Evolutionary conservation across 2,329 filamentous ascomycete genomes (phyloP).

Genomic region (Albophoma yamanashiensis): DNA sequence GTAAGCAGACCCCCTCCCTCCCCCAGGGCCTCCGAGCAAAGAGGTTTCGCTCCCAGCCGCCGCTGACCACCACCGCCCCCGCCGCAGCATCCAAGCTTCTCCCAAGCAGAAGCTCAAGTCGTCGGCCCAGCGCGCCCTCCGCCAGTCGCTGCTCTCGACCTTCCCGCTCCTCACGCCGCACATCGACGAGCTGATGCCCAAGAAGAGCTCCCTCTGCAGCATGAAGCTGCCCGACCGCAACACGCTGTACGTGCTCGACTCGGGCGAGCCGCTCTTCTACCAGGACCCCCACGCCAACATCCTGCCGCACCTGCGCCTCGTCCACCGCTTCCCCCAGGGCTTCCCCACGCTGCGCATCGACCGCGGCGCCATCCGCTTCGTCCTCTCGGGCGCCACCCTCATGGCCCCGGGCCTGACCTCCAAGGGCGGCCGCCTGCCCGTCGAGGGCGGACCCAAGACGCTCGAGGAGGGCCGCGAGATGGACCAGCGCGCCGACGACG

Average conservation of each 20-base stretch:
- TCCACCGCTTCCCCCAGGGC: slow-evolving; percentile 79
- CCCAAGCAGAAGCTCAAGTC: slow-evolving; percentile 97
- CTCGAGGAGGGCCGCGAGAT: slow-evolving; percentile 31
- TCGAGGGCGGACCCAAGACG: slow-evolving; percentile 25
- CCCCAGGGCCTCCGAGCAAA: too few species aligned
- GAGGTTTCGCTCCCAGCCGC: neutral
- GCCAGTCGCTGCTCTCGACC: slow-evolving; percentile 68
- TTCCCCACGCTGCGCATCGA: slow-evolving; percentile 86
- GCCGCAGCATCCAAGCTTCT: slow-evolving; percentile 55
- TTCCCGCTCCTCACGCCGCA: slow-evolving; percentile 79
- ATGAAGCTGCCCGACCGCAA: slow-evolving; percentile 90
- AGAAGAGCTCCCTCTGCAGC: slow-evolving; percentile 82
- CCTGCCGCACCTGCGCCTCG: slow-evolving; percentile 77
- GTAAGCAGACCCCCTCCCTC: slow-evolving; percentile 34
- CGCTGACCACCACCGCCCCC: slow-evolving; percentile 1
- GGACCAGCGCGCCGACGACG: slow-evolving; percentile 30
- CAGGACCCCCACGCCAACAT: slow-evolving; percentile 66
- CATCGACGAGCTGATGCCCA: slow-evolving; percentile 91
- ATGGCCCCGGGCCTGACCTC: slow-evolving; percentile 94
- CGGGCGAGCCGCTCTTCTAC: slow-evolving; percentile 71
- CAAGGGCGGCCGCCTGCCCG: slow-evolving; percentile 67
- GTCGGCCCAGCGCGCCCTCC: slow-evolving; percentile 79
- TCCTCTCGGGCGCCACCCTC: slow-evolving; percentile 82
- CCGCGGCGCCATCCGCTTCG: slow-evolving; percentile 91
- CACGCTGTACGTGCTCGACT: slow-evolving; percentile 74